Conservation (phyloP, 75 land plant species). For the Picea sitchensis region DNA sequence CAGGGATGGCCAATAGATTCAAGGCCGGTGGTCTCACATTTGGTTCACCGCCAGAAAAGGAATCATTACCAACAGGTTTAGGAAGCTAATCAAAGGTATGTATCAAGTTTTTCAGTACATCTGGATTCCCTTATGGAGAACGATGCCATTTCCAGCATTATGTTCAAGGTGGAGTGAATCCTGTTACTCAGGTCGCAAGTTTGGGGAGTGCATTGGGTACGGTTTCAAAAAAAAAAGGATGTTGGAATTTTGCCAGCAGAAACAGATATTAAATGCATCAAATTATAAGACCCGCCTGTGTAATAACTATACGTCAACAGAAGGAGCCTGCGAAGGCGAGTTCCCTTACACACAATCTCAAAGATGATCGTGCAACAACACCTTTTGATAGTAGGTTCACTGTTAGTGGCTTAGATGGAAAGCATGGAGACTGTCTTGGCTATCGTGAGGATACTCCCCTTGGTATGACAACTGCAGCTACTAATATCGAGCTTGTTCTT, state of each 20-base stretch:
- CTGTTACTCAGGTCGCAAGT: slow-evolving; percentile 45
- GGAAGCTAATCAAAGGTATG: slow-evolving; percentile 11
- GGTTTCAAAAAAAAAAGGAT: slow-evolving; percentile 14
- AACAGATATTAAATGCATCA: slow-evolving; percentile 13
- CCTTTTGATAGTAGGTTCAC: too few relatives aligned
- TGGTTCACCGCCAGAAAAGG: background rate
- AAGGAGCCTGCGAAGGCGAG: slow-evolving; percentile 62
- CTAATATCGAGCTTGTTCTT: background rate
- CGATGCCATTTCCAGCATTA: slow-evolving; percentile 84
- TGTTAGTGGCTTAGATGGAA: too few relatives aligned
- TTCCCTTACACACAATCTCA: slow-evolving; percentile 11
- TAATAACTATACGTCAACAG: slow-evolving; percentile 49
- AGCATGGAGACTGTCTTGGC: too few relatives aligned
- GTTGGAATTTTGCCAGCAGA: slow-evolving; percentile 20
- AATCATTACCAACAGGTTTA: slow-evolving; percentile 1
- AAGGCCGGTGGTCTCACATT: too few relatives aligned
- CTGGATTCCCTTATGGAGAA: slow-evolving; percentile 94
- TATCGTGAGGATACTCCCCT: background rate
- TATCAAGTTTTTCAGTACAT: slow-evolving; percentile 47
- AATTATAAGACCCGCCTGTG: slow-evolving; percentile 55
- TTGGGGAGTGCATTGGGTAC: slow-evolving; percentile 13
- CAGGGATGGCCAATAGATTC: too few relatives aligned
- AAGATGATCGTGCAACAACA: background rate
- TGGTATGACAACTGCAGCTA: slow-evolving; percentile 38
- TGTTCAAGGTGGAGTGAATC: slow-evolving; percentile 74